Base-by-base conservation (phyloP, 202 grass and related monocot species). In the Digitaria exilis region DNA sequence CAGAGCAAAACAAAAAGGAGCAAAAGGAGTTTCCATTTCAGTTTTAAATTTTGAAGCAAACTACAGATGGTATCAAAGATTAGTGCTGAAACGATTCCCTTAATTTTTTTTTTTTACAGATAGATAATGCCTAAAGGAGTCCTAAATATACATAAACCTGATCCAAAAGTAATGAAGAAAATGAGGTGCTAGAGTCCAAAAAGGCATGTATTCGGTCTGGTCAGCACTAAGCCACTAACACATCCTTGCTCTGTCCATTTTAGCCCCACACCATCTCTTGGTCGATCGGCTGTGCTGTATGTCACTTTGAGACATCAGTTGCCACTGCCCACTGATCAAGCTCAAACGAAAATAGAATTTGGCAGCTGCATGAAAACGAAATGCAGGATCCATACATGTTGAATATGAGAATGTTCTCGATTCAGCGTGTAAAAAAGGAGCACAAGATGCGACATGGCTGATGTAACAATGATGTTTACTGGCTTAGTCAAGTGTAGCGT, bases 191-290 rank as follows among this genome's bases (percentile, higher is more conserved):
- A 5, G 0, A 32, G 17, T 18, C 26, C 26, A n/a, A 48, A 46
- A 45, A 34, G 41, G 3, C 4, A 48, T 21, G 13, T 19, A 69
- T 62, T 80, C 82, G 4, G 31, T 65, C 45, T 42, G 45, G 57
- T 69, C 30, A 10, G 64, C 77, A 88, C 67, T n/a, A n/a, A n/a
- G n/a, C n/a, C n/a, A n/a, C n/a, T 50, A 67, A 75, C 59, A 54
- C 84, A 67, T 37, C 37, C 60, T 57, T 39, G 45, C 8, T 66
- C 7, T 54, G 56, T 78, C 74, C 17, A 71, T 60, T 63, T 63
- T 79, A 16, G 55, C 32, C 83, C 15, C 45, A 24, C 42, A 31
- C 24, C 15, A 49, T 74, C 32, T 18, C 50, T 29, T n/a, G n/a
- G 55, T 51, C 65, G 30, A 79, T 5, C 44, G 6, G 32, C 24